phyloP scores from a whole-genome alignment of 306 rosid genomes.

The Fragaria nilgerrensis region DNA sequence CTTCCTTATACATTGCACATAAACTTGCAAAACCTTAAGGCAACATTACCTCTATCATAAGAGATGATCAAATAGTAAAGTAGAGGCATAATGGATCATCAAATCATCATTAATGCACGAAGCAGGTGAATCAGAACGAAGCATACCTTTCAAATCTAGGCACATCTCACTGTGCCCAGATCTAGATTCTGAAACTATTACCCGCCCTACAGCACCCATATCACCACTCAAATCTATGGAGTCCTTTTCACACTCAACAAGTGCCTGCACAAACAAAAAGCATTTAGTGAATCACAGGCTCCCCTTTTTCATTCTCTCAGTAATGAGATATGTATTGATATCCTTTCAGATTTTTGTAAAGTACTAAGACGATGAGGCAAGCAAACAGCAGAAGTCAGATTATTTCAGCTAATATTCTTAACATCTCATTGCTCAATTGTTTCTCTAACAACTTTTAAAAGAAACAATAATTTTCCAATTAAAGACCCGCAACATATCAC shows the following conservation, averaged over 20 bases:
- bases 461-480: not conserved
- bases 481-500: not conserved
- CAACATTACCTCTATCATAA: not conserved
- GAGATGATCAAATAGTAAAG: not conserved
- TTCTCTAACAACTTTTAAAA: not conserved
- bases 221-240: conserved; percentile 93
- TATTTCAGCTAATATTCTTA: not conserved
- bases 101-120: conserved; percentile 18
- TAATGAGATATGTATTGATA: not conserved
- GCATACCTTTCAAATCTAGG: conserved; percentile 81
- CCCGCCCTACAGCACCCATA: conserved; percentile 85
- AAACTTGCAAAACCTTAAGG: not conserved
- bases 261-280: conserved; percentile 55
- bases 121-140: conserved; percentile 7
- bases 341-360: not conserved
- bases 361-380: not conserved
- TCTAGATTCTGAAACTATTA: conserved; percentile 61
- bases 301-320: not conserved
- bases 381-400: not conserved
- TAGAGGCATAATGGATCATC: conserved; percentile 5
- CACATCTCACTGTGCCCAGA: conserved; percentile 63
- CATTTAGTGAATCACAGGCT: conserved; percentile 23
- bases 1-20: not conserved
- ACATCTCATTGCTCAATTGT: not conserved
- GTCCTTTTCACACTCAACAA: conserved; percentile 91